Conservation (phyloP, 208 protist genomes). For the Phytomonas francai region DNA sequence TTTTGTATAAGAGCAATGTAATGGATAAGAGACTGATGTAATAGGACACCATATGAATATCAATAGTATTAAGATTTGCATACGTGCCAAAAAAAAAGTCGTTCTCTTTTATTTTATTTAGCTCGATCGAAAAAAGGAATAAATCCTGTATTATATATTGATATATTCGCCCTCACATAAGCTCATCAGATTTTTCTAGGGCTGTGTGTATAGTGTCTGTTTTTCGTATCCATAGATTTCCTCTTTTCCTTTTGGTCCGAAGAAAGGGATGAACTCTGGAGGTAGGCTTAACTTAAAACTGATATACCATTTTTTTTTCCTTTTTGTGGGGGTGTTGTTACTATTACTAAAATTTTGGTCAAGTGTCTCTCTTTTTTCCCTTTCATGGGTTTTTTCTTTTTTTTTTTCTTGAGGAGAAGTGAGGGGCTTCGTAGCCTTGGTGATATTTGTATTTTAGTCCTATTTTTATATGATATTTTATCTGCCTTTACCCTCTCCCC, state of each 20-base stretch:
- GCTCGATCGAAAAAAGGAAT: neutral
- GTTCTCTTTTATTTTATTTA: neutral
- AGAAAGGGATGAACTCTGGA: neutral
- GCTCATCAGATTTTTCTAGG: neutral
- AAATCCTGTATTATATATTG: neutral
- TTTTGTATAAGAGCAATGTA: neutral
- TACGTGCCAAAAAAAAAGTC: neutral
- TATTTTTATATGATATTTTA: constrained; percentile 9
- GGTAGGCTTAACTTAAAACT: neutral
- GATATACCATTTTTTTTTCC: constrained; percentile 11
- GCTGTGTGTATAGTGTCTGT: neutral
- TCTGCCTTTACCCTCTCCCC: constrained; percentile 4
- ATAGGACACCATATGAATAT: neutral
- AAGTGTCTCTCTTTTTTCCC: constrained; percentile 1
- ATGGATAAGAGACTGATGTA: neutral
- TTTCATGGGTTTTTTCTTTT: constrained; percentile 10
- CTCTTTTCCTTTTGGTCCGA: neutral
- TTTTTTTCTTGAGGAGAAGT: constrained; percentile 11
- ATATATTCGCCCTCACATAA: neutral
- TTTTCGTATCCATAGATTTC: neutral
- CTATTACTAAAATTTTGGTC: constrained; percentile 6
- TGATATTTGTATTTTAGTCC: constrained; percentile 12
- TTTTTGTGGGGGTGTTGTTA: constrained; percentile 1
- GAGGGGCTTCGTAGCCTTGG: constrained; percentile 1
- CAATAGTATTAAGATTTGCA: neutral